Evolutionary conservation across 768 basidiomycete species (phyloP).

Genomic region (Chlorophyllum brunneum): DNA sequence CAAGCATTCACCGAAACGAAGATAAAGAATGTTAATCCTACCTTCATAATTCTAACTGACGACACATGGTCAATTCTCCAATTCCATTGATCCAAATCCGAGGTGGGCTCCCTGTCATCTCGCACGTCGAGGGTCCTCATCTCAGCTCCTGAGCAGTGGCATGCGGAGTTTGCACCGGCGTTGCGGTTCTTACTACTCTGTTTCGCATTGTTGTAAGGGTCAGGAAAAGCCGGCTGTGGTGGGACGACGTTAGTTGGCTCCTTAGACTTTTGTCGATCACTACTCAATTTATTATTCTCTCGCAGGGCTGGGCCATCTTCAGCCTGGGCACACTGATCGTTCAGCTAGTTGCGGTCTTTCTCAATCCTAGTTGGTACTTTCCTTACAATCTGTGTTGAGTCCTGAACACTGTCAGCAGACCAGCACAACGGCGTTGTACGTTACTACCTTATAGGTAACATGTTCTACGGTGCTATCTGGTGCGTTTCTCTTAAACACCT

Average conservation of each 20-base stretch:
- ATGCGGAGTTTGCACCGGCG: background rate
- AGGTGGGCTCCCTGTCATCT: background rate
- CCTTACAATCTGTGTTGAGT: background rate
- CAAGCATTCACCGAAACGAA: too few species aligned
- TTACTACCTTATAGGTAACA: constrained; percentile 33
- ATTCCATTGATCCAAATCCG: background rate
- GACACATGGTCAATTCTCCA: background rate
- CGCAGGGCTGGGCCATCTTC: background rate
- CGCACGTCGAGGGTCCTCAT: too few species aligned
- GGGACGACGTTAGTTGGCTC: constrained; percentile 1
- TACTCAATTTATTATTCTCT: background rate
- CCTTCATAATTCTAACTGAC: too few species aligned
- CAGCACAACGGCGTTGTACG: constrained; percentile 18
- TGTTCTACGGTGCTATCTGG: constrained; percentile 38
- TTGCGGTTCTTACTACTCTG: background rate
- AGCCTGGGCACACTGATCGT: background rate
- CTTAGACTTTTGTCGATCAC: background rate
- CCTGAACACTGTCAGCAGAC: background rate
- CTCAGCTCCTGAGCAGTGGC: background rate
- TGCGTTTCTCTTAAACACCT: constrained; percentile 18
- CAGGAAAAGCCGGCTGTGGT: background rate
- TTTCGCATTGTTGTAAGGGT: background rate
- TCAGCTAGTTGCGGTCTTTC: constrained; percentile 1
- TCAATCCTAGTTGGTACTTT: background rate
- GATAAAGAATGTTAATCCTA: too few species aligned